These are phyloP conservation scores for Thelonectria rubi DNA, from an alignment of 2,329 filamentous ascomycete genomes.

Conservation along the genomic window DNA sequence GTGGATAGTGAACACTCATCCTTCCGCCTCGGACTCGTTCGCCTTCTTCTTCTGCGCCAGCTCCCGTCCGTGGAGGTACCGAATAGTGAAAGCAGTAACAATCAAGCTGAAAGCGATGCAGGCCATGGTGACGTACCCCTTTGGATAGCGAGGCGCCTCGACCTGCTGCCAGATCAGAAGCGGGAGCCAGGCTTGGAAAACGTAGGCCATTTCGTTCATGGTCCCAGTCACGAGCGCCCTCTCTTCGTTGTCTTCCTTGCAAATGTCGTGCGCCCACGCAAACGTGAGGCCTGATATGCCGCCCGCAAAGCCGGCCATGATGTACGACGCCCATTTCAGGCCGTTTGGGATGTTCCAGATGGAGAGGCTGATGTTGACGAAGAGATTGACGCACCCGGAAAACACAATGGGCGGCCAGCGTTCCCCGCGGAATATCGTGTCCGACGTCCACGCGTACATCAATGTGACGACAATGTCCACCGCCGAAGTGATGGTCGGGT, in stretches of 20 bases:
- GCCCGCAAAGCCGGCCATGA: conserved; percentile 61
- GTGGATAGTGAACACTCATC: too few species aligned
- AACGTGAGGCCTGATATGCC: conserved; percentile 57
- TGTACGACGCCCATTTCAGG: conserved; percentile 71
- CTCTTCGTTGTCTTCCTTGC: conserved; percentile 67
- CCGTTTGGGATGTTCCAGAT: conserved; percentile 56
- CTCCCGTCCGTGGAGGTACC: conserved; percentile 32
- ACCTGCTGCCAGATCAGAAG: conserved; percentile 72
- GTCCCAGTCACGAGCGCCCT: conserved; percentile 70
- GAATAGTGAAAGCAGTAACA: conserved; percentile 56
- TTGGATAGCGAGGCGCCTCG: conserved; percentile 67
- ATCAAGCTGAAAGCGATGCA: conserved; percentile 60
- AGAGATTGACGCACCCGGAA: conserved; percentile 53
- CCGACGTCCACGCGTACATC: conserved; percentile 71
- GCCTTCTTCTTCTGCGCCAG: conserved; percentile 15
- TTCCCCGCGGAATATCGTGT: conserved; percentile 64
- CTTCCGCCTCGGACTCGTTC: conserved; percentile 11
- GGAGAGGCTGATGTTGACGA: conserved; percentile 51
- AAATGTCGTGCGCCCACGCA: conserved; percentile 61
- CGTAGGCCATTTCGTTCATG: conserved; percentile 76
- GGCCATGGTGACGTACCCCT: conserved; percentile 66
- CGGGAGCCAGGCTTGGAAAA: conserved; percentile 75
- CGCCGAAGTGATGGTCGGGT: conserved; percentile 67
- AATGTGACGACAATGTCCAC: conserved; percentile 66
- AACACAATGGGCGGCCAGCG: conserved; percentile 72